Conservation (phyloP, 768 basidiomycete species). For the Termitomyces sp. region DNA sequence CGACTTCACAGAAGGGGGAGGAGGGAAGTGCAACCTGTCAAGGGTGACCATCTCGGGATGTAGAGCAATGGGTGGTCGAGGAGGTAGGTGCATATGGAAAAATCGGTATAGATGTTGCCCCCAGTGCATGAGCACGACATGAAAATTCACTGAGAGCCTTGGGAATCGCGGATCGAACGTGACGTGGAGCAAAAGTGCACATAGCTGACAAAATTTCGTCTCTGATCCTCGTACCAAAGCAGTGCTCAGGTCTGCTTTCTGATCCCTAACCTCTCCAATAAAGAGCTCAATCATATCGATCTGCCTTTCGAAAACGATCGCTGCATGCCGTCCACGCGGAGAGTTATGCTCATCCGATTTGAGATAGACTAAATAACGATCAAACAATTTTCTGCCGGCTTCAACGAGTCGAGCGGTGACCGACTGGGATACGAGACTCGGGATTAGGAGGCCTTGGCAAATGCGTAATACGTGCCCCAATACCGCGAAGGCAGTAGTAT, state of each 20-base stretch:
- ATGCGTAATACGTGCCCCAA: too few species aligned
- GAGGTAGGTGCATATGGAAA: constrained; percentile 12
- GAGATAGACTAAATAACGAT: constrained; percentile 1
- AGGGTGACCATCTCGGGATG: constrained; percentile 4
- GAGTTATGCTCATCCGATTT: background rate
- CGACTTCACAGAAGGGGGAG: background rate
- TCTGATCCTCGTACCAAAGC: constrained; percentile 5
- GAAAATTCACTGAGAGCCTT: background rate
- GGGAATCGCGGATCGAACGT: constrained; percentile 7
- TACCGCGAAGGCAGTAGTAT: constrained; percentile 6
- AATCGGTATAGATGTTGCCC: constrained; percentile 6
- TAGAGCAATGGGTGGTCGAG: constrained; percentile 7
- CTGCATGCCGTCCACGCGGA: background rate
- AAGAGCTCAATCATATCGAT: background rate
- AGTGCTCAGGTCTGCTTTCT: background rate
- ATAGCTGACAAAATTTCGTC: constrained; percentile 11
- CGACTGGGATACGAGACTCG: constrained; percentile 3
- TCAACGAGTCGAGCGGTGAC: background rate
- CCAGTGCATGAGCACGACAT: background rate
- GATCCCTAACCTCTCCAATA: background rate
- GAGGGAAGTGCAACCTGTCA: constrained; percentile 5
- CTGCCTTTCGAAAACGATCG: background rate
- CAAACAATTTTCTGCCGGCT: constrained; percentile 4
- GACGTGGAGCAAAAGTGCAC: constrained; percentile 6
- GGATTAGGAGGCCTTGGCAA: constrained; percentile 5